These are phyloP conservation scores for Zizania palustris DNA, from an alignment of 202 grass and related monocot genomes.

Conservation along the genomic window DNA sequence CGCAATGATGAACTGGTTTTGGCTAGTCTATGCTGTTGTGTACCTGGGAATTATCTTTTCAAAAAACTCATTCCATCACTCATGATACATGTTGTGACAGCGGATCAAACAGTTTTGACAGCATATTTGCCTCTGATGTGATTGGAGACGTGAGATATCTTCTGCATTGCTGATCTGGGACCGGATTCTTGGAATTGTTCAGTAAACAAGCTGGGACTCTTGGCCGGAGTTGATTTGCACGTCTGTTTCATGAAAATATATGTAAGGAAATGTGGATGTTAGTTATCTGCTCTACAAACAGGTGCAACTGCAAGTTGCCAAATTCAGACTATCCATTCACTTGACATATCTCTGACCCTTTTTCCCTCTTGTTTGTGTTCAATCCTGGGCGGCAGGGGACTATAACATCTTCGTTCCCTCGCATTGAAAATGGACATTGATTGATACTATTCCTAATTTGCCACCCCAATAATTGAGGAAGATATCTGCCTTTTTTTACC, in stretches of 20 bases:
- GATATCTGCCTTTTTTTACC: not conserved
- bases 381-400: slow-evolving; percentile 7
- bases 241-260: not conserved
- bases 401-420: not conserved
- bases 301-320: not conserved
- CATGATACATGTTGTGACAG: not conserved
- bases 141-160: not conserved
- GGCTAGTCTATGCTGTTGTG: not conserved
- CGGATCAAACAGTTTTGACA: not conserved
- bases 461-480: slow-evolving; percentile 16
- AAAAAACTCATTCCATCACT: not conserved
- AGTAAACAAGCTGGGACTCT: not conserved
- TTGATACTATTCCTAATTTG: slow-evolving; percentile 7
- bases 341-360: not conserved
- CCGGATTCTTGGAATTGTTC: slow-evolving; percentile 6
- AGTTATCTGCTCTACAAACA: not conserved
- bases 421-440: slow-evolving; percentile 3
- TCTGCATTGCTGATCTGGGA: no score
- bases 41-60: not conserved
- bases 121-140: not conserved
- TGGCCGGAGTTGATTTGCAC: not conserved
- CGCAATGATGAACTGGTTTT: slow-evolving; percentile 25
- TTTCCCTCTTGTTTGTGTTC: not conserved
- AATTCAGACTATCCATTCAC: not conserved
- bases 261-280: not conserved